Conservation (phyloP, 805 yeast species). For the Starmerella apis region DNA sequence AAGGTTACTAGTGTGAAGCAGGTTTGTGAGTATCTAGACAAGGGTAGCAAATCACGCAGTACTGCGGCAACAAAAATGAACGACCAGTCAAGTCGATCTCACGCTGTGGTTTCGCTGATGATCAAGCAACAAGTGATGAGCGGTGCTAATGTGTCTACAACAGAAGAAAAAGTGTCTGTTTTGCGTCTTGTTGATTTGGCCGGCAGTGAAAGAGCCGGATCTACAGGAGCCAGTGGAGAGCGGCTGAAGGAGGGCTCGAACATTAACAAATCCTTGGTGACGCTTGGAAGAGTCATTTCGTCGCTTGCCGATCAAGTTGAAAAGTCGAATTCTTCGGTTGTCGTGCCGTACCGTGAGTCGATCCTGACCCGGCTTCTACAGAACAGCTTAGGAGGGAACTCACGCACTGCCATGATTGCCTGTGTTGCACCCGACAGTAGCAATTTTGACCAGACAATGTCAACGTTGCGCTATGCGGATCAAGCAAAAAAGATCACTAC, state of each 20-base stretch:
- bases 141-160: constrained; percentile 22
- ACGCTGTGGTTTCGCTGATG: constrained; percentile 60
- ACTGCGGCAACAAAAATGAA: constrained; percentile 69
- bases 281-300: constrained; percentile 60
- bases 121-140: constrained; percentile 46
- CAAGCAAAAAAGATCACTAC: constrained; percentile 62
- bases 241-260: constrained; percentile 65
- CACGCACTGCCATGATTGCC: constrained; percentile 82
- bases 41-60: constrained; percentile 49
- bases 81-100: constrained; percentile 64
- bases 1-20: constrained; percentile 41
- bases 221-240: constrained; percentile 47
- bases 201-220: constrained; percentile 62
- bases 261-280: constrained; percentile 67
- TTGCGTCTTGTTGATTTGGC: constrained; percentile 70
- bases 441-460: constrained; percentile 66
- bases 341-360: constrained; percentile 67
- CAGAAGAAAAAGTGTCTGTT: constrained; percentile 45
- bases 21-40: constrained; percentile 38
- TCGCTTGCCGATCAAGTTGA: constrained; percentile 36
- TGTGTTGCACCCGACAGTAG: constrained; percentile 57
- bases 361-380: constrained; percentile 62
- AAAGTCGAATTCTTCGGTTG: constrained; percentile 13
- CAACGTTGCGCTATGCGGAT: constrained; percentile 68
- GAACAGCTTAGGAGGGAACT: constrained; percentile 71